A percentile compares a stretch with the other conserved stretches of the same genome.
These are phyloP conservation scores for Pisolithus orientalis DNA, from an alignment of 768 basidiomycete species.

Conservation along the genomic window DNA sequence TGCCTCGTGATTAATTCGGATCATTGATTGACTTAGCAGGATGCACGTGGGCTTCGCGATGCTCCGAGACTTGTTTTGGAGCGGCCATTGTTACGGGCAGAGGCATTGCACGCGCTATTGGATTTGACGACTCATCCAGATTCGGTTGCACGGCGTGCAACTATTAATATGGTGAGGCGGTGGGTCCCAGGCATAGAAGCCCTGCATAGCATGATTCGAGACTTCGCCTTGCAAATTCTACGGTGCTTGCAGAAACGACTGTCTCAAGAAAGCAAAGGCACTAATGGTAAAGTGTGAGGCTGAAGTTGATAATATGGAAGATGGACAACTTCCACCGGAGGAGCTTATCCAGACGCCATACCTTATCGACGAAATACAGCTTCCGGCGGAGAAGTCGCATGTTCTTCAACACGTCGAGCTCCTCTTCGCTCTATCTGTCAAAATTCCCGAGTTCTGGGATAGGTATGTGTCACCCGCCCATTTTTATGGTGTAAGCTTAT, in stretches of 20 bases:
- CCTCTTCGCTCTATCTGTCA: conserved; percentile 85
- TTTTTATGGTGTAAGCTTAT: conserved; percentile 6
- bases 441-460: conserved; percentile 84
- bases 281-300: conserved; percentile 22
- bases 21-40: conserved; percentile 33
- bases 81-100: conserved; percentile 73
- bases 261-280: conserved; percentile 19
- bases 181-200: conserved; percentile 89
- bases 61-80: conserved; percentile 84
- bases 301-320: conserved; percentile 65
- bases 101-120: conserved; percentile 75
- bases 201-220: conserved; percentile 74
- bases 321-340: conserved; percentile 64
- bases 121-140: conserved; percentile 95
- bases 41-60: conserved; percentile 89
- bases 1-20: conserved; percentile 1
- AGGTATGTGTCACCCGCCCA: conserved; percentile 48
- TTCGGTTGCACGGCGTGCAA: conserved; percentile 81
- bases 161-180: conserved; percentile 90
- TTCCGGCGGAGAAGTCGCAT: conserved; percentile 69
- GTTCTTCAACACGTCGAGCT: conserved; percentile 94
- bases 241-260: conserved; percentile 59
- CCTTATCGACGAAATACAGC: conserved; percentile 65
- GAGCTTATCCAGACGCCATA: conserved; percentile 75
- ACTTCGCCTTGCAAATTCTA: conserved; percentile 82